Evolutionary conservation across 345 rosid species (phyloP).

Genomic region (Mallotus nudiflorus): DNA sequence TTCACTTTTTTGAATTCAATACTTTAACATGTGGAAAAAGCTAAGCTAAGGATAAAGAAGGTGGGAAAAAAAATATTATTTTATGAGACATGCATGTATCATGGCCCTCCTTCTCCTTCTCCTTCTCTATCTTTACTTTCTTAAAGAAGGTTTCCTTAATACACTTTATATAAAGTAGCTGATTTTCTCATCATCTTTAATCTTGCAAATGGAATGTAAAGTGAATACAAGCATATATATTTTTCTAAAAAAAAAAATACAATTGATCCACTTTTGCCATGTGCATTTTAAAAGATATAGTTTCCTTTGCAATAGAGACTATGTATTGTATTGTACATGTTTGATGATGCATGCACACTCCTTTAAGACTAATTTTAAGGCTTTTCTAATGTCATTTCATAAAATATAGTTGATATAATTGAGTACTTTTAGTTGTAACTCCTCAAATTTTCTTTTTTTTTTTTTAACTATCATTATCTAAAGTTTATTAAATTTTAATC

Average conservation of each 20-base stretch:
- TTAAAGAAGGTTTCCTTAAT: background rate
- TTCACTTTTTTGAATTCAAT: slow-evolving; percentile 15
- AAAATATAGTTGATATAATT: too few relatives aligned
- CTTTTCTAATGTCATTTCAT: too few relatives aligned
- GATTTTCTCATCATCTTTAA: slow-evolving; percentile 3
- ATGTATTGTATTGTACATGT: background rate
- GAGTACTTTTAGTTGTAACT: too few relatives aligned
- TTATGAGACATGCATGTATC: too few relatives aligned
- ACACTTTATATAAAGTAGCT: slow-evolving; percentile 18
- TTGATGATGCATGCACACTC: too few relatives aligned
- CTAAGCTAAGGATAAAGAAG: background rate
- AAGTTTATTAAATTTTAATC: too few relatives aligned
- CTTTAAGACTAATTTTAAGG: too few relatives aligned
- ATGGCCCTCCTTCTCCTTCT: background rate
- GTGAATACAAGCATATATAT: background rate
- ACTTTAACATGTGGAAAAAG: background rate
- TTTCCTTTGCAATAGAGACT: background rate
- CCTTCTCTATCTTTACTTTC: too few relatives aligned
- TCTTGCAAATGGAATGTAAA: slow-evolving; percentile 4
- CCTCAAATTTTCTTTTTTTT: too few relatives aligned
- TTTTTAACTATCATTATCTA: too few relatives aligned
- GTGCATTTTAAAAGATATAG: background rate
- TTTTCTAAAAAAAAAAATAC: background rate
- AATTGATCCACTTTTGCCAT: background rate
- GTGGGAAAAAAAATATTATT: too few relatives aligned